These are phyloP conservation scores for Solanum lycopersicoides DNA, from an alignment of 257 asterid genomes.

Conservation along the genomic window DNA sequence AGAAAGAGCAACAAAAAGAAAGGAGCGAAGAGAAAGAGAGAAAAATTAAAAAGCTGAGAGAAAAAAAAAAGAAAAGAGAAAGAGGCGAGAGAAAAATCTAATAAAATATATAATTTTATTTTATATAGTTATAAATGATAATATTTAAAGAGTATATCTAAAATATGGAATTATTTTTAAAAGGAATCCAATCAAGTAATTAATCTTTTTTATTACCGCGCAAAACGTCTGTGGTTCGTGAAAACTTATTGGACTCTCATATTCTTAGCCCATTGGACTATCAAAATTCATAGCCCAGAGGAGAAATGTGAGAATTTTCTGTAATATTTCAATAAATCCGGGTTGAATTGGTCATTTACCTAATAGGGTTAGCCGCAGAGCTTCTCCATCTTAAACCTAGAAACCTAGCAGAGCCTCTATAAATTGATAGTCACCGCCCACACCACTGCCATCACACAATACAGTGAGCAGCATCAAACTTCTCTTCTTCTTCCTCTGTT, in stretches of 20 bases:
- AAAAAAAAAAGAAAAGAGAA: no score
- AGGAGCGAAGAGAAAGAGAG: no score
- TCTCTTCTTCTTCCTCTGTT: background rate
- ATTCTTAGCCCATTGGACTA: background rate
- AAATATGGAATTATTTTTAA: no score
- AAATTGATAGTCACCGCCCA: background rate
- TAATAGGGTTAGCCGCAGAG: background rate
- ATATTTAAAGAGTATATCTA: no score
- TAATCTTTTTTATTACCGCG: no score
- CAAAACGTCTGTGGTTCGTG: background rate
- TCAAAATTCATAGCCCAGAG: background rate
- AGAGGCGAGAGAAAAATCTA: no score
- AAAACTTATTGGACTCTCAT: background rate
- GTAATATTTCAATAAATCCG: background rate
- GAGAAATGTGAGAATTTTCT: background rate
- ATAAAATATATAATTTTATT: no score
- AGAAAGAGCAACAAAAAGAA: no score
- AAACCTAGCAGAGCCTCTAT: background rate
- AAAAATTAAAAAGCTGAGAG: no score
- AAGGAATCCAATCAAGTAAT: no score
- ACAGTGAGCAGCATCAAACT: background rate
- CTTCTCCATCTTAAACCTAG: background rate
- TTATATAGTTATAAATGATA: no score
- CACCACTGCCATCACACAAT: fast-evolving
- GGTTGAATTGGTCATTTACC: background rate